Conservation (phyloP, 2,329 filamentous ascomycete species). For the Cladosporium sphaerospermum region DNA sequence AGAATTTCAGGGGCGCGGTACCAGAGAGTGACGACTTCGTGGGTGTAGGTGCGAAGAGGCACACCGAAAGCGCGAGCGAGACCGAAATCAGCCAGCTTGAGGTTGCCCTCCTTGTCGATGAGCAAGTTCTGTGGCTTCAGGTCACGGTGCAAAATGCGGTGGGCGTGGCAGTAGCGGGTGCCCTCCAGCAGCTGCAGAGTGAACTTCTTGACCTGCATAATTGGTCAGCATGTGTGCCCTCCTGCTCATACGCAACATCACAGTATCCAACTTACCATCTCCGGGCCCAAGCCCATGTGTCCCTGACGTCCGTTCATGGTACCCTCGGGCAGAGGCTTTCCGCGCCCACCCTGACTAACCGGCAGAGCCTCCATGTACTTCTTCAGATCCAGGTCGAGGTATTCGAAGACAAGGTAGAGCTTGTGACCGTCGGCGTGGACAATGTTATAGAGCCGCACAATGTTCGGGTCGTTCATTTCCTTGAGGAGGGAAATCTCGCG, state of each 20-base stretch:
- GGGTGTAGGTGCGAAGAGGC: constrained; percentile 83
- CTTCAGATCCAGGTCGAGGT: constrained; percentile 84
- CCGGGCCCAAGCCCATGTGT: constrained; percentile 65
- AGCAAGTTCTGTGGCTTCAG: constrained; percentile 87
- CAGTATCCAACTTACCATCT: constrained; percentile 45
- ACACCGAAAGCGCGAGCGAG: constrained; percentile 86
- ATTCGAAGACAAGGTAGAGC: constrained; percentile 88
- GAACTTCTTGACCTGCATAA: constrained; percentile 67
- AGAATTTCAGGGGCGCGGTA: constrained; percentile 88
- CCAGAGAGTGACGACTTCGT: constrained; percentile 92
- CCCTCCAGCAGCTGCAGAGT: constrained; percentile 83
- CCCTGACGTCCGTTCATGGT: constrained; percentile 51
- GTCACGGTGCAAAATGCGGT: constrained; percentile 80
- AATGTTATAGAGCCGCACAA: constrained; percentile 82
- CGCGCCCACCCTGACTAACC: constrained; percentile 74
- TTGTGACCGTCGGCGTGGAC: constrained; percentile 93
- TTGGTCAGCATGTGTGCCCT: not conserved
- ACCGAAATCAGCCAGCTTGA: constrained; percentile 88
- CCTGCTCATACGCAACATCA: not conserved
- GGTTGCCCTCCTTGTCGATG: constrained; percentile 78
- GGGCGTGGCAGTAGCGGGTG: constrained; percentile 81
- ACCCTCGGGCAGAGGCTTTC: constrained; percentile 77
- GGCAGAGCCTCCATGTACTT: constrained; percentile 94
- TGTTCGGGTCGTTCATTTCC: constrained; percentile 88
- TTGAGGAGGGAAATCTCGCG: constrained; percentile 91